Percentiles rank a stretch among this genome's conserved stretches.
Evolutionary conservation across 192 early-diverging fungal genomes (phyloP).

Genomic region (Coemansia sp.): DNA sequence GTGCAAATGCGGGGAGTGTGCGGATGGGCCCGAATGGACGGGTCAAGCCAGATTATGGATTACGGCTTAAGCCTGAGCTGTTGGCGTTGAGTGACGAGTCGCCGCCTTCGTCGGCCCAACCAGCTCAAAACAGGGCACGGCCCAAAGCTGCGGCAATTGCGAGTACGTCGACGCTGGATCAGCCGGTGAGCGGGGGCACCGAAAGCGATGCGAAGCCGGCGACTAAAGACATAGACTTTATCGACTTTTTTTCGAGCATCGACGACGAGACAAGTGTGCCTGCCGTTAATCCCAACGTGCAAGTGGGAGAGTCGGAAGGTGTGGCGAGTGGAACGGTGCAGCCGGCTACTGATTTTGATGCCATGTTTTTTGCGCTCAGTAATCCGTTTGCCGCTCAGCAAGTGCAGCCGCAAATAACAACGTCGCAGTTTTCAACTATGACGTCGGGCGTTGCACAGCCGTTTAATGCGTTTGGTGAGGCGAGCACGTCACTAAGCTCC

Average conservation of each 20-base stretch:
- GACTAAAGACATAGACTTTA: slow-evolving; percentile 44
- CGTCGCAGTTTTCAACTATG: neutral
- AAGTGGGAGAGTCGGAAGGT: neutral
- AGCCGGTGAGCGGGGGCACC: slow-evolving; percentile 2
- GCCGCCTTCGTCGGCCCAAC: slow-evolving; percentile 10
- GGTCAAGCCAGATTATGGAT: slow-evolving; percentile 44
- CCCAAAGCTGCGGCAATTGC: slow-evolving; percentile 2
- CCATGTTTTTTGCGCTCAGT: slow-evolving; percentile 44
- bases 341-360: slow-evolving; percentile 24
- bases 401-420: slow-evolving; percentile 9
- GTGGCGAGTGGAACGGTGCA: neutral
- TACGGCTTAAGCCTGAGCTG: slow-evolving; percentile 48
- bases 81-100: slow-evolving; percentile 18
- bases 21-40: slow-evolving; percentile 16
- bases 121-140: neutral
- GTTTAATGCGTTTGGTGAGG: slow-evolving; percentile 23
- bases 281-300: neutral
- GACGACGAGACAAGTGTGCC: slow-evolving; percentile 30
- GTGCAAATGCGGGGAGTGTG: neutral
- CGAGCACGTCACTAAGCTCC: neutral
- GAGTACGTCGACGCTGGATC: slow-evolving; percentile 15
- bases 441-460: slow-evolving; percentile 1
- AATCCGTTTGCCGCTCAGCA: slow-evolving; percentile 36
- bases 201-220: neutral
- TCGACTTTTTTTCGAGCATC: slow-evolving; percentile 57